Base-by-base conservation (phyloP, 2,329 filamentous ascomycete species). In the Diaporthe sp. region DNA sequence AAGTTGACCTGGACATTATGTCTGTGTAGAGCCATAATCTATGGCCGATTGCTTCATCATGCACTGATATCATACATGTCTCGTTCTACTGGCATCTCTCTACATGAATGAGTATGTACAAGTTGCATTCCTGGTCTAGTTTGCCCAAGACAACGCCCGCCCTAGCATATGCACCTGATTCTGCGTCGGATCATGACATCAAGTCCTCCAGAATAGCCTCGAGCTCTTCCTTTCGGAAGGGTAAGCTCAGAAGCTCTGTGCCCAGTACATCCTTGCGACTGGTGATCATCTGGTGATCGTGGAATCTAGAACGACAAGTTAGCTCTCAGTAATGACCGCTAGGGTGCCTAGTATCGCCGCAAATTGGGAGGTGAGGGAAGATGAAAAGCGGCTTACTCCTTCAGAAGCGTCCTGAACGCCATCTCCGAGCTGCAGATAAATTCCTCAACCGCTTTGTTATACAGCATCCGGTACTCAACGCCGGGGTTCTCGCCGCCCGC, bases 381-480 rank as follows among this genome's bases (percentile, higher is more conserved):
- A 12, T 12, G 12, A 3, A 13, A 25, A n/a, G 13, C 1, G 0
- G 85, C 91, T 77, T 85, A 97, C 90, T 99, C 97, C 85, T 98
- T 98, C 77, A 99, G 85, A 82, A 99, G 84, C 37, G 96, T 98
- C 76, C 97, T 90, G 86, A 98, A 98, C 77, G 95, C 95, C 90
- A 98, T 95, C 86, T 98, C 97, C 76, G 94, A 98, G 80, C 94
- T 97, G 83, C 96, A 98, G 68, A 99, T 97, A 83, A 99, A 98
- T 82, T 98, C 95, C 85, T 98, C 96, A 7, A 96, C 94, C 3
- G 97, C 96, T 86, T 98, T 98, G 82, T 98, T 95, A 82, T 98
- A 99, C 78, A 99, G 84, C 79, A 95, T 93, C 31, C 95, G 90
- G 83, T 98, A 98, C 85, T 98, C 96, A 22, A 99, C 92, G 0